Evolutionary conservation across 148 eudicot species (phyloP), one percentile per base, ranked within the genome.

Genomic region (Oxyria digyna): DNA sequence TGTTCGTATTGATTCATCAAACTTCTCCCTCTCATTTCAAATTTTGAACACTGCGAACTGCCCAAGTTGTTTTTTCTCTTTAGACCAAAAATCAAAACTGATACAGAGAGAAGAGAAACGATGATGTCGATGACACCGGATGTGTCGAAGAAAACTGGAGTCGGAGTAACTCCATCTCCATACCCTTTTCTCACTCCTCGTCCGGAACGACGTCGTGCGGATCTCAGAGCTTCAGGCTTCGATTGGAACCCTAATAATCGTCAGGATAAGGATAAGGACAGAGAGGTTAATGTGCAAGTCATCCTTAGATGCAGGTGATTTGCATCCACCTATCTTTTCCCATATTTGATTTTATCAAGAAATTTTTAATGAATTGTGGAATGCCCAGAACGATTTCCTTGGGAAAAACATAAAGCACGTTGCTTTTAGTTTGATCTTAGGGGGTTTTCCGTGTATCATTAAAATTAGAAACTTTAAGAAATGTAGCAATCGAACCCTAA

Each of bases 261-360:
- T 38, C 81, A 73, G 27, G 97, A 88, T 32, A 83, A 49, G 73
- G 92, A 91, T 33, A 79, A 81, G 12, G 93, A 83, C 71, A 78
- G 82, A 9, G 93, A 83, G 72, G 84, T 83, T 67, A 89, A 87
- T 68, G 89, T 89, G 12, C 96, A 89, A 81, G 97, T 92, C 29
- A 59, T 92, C 68, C 91, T 91, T 7, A 72, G 97, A 82, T 91
- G 97, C 96, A 89, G 97, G 97, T 91, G 55, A 50, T 43, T 52
- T 38, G 41, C 41, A 7, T 38, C 41, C 41, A 38, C 8, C 1
- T 38, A 38, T 6, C 38, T 35, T 35, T 35, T 38, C 9, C 8
- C 41, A 35, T 35, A 35, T 35, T 6, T 35, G 38, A 35, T 35
- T 35, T 35, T 35, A 6, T 35, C n/a, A n/a, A n/a, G 38, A 35